Evolutionary conservation across 306 rosid species (phyloP), one percentile per base, ranked within the genome.

Genomic region (Alnus rubra): DNA sequence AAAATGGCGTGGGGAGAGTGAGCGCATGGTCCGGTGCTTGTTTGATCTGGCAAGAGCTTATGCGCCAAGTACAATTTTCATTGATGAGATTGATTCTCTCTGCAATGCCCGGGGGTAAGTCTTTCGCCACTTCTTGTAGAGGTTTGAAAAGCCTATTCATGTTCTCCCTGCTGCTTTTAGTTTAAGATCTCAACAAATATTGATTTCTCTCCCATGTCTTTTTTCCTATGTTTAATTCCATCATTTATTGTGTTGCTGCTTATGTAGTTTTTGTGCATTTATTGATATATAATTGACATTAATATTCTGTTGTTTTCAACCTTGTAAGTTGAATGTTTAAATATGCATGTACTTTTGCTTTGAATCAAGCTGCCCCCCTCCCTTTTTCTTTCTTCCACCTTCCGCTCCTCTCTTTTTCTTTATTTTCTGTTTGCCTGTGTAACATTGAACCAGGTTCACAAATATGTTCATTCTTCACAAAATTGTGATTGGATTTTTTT

Each of bases 1-100:
- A 31, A 96, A 96, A 82, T 96, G 99, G 99, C 99, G 97, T 39
- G 99, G 99, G 15, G 99, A 96, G 87, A 96, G 99, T 88, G 99
- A 96, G 82, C 97, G 99, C 23, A 96, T 96, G 99, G 99, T 93
- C 37, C 93, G 94, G 74, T 96, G 99, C 81, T 88, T 93, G 82
- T 96, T 96, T 88, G 99, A 96, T 83, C 98, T 96, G 88, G 98
- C 99, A 59, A 88, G 99, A 88, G 92, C 99, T 63, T 93, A 96
- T 90, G 97, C 99, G 1, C 99, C 99, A 8, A 96, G 99, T 86
- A 96, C 99, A 33, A 93, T 96, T 82, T 96, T 96, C 86, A 96
- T 96, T 47, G 99, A 96, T 71, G 99, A 96, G 86, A 96, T 96
- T 56, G 99, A 96, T 91, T 93, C 99, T 59, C 94, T 91, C 64